phyloP scores from a whole-genome alignment of 257 asterid species.

The Ophiorrhiza pumila region DNA sequence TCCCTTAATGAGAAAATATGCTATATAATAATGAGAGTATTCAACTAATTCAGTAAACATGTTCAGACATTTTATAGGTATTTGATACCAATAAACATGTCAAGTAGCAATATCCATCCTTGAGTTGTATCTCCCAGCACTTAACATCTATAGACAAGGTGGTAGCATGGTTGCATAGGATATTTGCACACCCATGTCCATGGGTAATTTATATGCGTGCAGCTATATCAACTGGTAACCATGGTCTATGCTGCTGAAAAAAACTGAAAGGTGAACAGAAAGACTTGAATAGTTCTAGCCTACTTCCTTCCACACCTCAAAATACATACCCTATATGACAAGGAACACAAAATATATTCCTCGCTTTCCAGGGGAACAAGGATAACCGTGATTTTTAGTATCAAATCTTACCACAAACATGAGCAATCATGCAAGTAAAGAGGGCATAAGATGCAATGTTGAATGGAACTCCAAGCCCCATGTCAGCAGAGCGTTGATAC shows the following conservation, averaged over 20 bases:
- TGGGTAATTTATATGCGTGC: too few species aligned
- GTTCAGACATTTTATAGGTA: background rate
- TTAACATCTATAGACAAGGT: background rate
- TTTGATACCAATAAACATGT: background rate
- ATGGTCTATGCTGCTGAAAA: too few species aligned
- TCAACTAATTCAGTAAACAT: background rate
- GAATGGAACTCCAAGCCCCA: slow-evolving; percentile 55
- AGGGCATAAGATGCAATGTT: slow-evolving; percentile 50
- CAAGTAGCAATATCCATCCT: background rate
- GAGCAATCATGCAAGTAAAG: slow-evolving; percentile 49
- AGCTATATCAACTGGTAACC: too few species aligned
- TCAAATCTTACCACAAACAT: slow-evolving; percentile 40
- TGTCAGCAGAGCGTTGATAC: slow-evolving; percentile 52
- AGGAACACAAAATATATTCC: background rate
- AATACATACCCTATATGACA: too few species aligned
- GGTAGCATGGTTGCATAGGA: too few species aligned
- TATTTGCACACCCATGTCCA: too few species aligned
- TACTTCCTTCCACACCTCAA: background rate
- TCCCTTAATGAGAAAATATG: background rate
- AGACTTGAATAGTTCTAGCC: background rate
- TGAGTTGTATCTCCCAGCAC: background rate
- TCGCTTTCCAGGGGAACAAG: background rate
- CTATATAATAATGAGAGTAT: background rate
- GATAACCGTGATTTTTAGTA: background rate
- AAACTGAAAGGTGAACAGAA: too few species aligned